Conservation (phyloP, 2,329 filamentous ascomycete genomes). For the Hymenoscyphus albidus region DNA sequence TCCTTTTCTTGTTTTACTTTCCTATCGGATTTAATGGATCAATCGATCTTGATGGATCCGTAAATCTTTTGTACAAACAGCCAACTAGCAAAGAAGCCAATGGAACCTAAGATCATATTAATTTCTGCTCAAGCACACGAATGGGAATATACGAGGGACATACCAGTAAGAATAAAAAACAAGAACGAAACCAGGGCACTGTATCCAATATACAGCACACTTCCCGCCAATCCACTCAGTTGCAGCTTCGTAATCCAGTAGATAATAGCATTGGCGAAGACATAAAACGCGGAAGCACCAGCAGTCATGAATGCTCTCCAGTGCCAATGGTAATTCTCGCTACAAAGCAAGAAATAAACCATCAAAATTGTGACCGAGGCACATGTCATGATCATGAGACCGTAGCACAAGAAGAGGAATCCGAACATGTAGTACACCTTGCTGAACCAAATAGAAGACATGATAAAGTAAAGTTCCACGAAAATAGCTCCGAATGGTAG, state of each 20-base stretch:
- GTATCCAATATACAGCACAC: conserved; percentile 90
- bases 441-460: conserved; percentile 98
- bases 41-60: conserved; percentile 97
- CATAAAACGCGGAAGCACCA: conserved; percentile 85
- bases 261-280: conserved; percentile 85
- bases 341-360: conserved; percentile 93
- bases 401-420: conserved; percentile 96
- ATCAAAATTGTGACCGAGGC: conserved; percentile 89
- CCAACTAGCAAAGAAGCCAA: conserved; percentile 95
- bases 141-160: conserved; percentile 37
- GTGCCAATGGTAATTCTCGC: conserved; percentile 98
- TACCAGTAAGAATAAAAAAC: conserved; percentile 92
- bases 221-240: conserved; percentile 78
- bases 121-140: neutral
- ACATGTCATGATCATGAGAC: conserved; percentile 92
- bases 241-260: conserved; percentile 89
- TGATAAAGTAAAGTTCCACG: conserved; percentile 98
- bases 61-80: conserved; percentile 93
- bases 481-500: conserved; percentile 96
- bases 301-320: conserved; percentile 93
- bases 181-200: conserved; percentile 83
- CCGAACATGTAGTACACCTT: conserved; percentile 99
- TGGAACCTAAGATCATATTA: conserved; percentile 62
- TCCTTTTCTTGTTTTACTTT: neutral
- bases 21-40: conserved; percentile 5